Evolutionary conservation across 768 basidiomycete genomes (phyloP).

Genomic region (Suillus variegatus): DNA sequence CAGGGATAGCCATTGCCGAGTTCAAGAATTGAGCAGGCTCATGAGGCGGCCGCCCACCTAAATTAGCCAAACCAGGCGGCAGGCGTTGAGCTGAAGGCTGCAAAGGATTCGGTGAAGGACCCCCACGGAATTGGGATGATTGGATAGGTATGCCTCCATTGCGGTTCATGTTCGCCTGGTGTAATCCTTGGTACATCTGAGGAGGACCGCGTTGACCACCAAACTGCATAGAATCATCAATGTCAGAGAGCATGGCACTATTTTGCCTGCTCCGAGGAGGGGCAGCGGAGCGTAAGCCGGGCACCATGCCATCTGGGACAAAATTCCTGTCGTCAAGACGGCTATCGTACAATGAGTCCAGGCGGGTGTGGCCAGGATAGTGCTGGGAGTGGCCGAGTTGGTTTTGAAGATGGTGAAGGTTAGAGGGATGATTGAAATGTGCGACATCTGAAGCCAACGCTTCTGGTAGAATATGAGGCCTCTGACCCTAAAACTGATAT

Average conservation of each 20-base stretch:
- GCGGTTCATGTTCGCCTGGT: slow-evolving; percentile 51
- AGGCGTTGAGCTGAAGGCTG: slow-evolving; percentile 56
- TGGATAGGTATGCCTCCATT: slow-evolving; percentile 58
- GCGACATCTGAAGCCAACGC: slow-evolving; percentile 23
- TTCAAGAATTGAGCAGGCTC: slow-evolving; percentile 66
- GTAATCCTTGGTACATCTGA: slow-evolving; percentile 55
- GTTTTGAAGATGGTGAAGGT: slow-evolving; percentile 43
- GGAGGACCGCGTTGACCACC: slow-evolving; percentile 61
- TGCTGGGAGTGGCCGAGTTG: slow-evolving; percentile 42
- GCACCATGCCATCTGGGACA: slow-evolving; percentile 84
- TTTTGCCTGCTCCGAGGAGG: slow-evolving; percentile 63
- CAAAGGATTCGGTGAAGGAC: slow-evolving; percentile 61
- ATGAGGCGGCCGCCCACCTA: slow-evolving; percentile 80
- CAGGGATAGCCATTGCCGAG: slow-evolving; percentile 44
- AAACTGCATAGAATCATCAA: slow-evolving; percentile 66
- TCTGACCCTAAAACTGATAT: slow-evolving; percentile 27
- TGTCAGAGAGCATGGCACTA: slow-evolving; percentile 54
- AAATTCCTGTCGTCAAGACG: slow-evolving; percentile 76
- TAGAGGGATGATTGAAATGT: slow-evolving; percentile 24
- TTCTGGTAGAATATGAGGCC: slow-evolving; percentile 25
- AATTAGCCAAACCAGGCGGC: slow-evolving; percentile 79
- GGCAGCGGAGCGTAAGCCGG: slow-evolving; percentile 70
- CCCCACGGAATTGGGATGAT: slow-evolving; percentile 66
- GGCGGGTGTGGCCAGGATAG: slow-evolving; percentile 44
- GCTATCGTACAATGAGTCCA: slow-evolving; percentile 73